Percentiles rank a stretch among this genome's conserved stretches.
Evolutionary conservation across 2,329 filamentous ascomycete genomes (phyloP).

Genomic region (Curvularia eragrostidis): DNA sequence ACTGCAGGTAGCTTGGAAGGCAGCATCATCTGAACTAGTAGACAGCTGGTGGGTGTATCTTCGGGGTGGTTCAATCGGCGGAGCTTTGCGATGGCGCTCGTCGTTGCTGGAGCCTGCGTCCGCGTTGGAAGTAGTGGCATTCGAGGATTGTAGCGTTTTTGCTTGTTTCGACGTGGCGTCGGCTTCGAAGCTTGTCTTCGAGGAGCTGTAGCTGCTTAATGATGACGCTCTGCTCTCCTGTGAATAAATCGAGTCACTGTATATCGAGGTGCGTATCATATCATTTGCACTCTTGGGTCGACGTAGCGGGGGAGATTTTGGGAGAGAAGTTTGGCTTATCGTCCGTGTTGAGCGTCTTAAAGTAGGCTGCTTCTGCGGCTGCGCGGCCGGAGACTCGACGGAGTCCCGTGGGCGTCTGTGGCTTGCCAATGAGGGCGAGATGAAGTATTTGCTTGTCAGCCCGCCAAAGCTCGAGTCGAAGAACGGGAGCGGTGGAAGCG

Average conservation of each 20-base stretch:
- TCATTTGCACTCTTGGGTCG: slow-evolving; percentile 22
- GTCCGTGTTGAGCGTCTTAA: slow-evolving; percentile 25
- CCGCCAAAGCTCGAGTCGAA: slow-evolving; percentile 35
- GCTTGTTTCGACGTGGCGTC: slow-evolving; percentile 26
- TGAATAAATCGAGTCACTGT: slow-evolving; percentile 37
- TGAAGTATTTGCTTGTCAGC: slow-evolving; percentile 27
- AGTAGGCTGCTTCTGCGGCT: slow-evolving; percentile 23
- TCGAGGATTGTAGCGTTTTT: slow-evolving; percentile 26
- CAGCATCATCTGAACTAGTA: slow-evolving; percentile 26
- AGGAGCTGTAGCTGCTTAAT: slow-evolving; percentile 49
- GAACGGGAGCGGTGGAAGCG: slow-evolving; percentile 40
- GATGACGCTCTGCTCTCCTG: slow-evolving; percentile 49
- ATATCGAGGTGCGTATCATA: slow-evolving; percentile 45
- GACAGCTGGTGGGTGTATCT: slow-evolving; percentile 37
- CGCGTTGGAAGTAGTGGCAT: slow-evolving; percentile 4
- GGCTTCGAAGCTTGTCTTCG: slow-evolving; percentile 49
- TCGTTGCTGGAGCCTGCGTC: slow-evolving; percentile 11
- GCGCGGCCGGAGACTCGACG: slow-evolving; percentile 41
- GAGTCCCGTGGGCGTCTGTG: slow-evolving; percentile 35
- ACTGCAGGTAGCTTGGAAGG: slow-evolving; percentile 40
- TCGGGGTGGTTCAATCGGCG: slow-evolving; percentile 30
- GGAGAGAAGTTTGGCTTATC: slow-evolving; percentile 14
- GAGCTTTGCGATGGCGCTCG: slow-evolving; percentile 21
- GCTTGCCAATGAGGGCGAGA: slow-evolving; percentile 45
- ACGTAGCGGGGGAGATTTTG: slow-evolving; percentile 14